Conservation (phyloP, 305 asterid species). For the Rubia balearica region DNA sequence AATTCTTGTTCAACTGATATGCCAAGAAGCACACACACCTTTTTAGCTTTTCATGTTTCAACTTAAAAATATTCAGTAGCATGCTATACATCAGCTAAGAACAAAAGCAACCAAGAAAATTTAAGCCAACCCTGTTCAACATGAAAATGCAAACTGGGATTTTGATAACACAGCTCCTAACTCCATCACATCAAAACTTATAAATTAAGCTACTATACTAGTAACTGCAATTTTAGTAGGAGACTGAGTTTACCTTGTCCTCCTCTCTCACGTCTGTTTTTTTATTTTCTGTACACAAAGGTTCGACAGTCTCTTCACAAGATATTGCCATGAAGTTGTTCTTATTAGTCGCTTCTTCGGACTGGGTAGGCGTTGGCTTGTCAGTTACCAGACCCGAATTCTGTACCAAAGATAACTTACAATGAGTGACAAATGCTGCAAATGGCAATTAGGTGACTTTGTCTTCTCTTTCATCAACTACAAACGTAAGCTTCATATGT, state of each 20-base stretch:
- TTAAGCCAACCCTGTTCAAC: neutral
- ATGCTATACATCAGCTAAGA: neutral
- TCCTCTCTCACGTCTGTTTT: neutral
- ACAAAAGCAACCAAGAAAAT: conserved; percentile 6
- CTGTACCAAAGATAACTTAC: neutral
- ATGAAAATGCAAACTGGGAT: conserved; percentile 11
- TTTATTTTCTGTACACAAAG: neutral
- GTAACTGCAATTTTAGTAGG: conserved; percentile 2
- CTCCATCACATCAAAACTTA: neutral
- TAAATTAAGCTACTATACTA: conserved; percentile 2
- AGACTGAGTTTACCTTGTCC: conserved; percentile 8
- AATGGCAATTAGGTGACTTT: neutral
- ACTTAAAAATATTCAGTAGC: neutral
- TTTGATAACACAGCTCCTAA: conserved; percentile 25
- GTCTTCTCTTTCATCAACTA: neutral
- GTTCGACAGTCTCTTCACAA: neutral
- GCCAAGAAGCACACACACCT: conserved; percentile 1
- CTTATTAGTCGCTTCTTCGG: neutral
- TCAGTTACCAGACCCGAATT: neutral
- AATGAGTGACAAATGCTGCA: neutral
- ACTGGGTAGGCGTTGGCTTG: neutral
- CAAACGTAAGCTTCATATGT: neutral
- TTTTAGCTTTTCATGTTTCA: neutral
- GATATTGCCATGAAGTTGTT: neutral
- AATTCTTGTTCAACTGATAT: neutral